Evolutionary conservation across 2,329 filamentous ascomycete species (phyloP).

Genomic region (Lojkania enalia): DNA sequence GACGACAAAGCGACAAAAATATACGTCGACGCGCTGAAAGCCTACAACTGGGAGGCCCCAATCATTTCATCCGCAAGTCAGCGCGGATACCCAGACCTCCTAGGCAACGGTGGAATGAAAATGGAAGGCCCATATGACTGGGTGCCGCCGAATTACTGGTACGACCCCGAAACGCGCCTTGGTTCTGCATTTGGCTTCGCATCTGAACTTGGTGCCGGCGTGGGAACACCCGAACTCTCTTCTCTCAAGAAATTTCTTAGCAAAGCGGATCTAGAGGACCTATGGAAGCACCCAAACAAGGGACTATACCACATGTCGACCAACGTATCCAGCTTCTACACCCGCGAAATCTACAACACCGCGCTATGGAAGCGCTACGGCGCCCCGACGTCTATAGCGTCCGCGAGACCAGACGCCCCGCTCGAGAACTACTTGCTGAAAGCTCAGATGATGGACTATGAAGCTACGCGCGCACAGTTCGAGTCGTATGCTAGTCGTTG

Average conservation of each 20-base stretch:
- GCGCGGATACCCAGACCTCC: constrained; percentile 55
- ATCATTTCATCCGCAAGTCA: constrained; percentile 62
- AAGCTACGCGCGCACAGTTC: constrained; percentile 63
- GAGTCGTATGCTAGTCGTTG: constrained; percentile 60
- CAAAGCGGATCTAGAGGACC: constrained; percentile 53
- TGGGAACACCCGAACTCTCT: constrained; percentile 62
- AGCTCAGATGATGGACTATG: constrained; percentile 65
- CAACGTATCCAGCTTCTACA: constrained; percentile 58
- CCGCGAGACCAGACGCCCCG: no score
- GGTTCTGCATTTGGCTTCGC: constrained; percentile 67
- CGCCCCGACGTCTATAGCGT: constrained; percentile 49
- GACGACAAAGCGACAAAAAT: constrained; percentile 59
- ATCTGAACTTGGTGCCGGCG: constrained; percentile 64
- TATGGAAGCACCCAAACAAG: constrained; percentile 60
- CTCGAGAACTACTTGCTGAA: constrained; percentile 64
- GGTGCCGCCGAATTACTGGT: constrained; percentile 69
- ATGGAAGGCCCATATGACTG: constrained; percentile 70
- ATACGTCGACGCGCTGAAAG: constrained; percentile 56
- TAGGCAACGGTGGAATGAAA: constrained; percentile 64
- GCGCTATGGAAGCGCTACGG: constrained; percentile 59
- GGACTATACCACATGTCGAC: constrained; percentile 64
- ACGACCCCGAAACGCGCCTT: constrained; percentile 51
- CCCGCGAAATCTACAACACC: constrained; percentile 61
- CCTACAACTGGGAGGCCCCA: constrained; percentile 59
- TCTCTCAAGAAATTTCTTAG: constrained; percentile 61